A percentile compares a stretch with the other conserved stretches of the same genome.
Conservation (phyloP, 73 alveolate genomes). For the Stentor coeruleus region DNA sequence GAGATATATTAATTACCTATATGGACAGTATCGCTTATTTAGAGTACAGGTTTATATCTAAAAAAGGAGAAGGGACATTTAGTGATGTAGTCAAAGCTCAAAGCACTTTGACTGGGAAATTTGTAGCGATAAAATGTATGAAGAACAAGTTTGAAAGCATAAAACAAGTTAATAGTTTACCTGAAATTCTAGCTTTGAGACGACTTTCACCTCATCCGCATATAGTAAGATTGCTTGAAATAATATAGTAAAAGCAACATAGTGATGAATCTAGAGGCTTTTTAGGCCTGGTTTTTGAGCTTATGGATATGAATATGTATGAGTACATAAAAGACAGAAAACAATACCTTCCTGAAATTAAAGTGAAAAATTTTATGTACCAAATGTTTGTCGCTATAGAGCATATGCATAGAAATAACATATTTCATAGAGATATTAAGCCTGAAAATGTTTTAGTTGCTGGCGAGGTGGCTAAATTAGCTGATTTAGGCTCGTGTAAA, state of each 20-base stretch:
- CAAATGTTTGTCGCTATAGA: no score
- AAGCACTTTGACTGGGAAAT: constrained; percentile 36
- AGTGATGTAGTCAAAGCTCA: constrained; percentile 69
- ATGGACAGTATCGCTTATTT: no score
- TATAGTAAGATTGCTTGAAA: constrained; percentile 77
- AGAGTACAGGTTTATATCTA: no score
- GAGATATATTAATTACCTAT: no score
- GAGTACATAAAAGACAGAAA: constrained; percentile 45
- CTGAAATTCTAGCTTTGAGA: constrained; percentile 86
- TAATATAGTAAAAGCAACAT: constrained; percentile 47
- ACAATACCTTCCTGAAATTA: constrained; percentile 66
- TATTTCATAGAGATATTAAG: constrained; percentile 52
- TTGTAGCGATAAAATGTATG: constrained; percentile 72
- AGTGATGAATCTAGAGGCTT: no score
- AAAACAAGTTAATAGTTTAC: constrained; percentile 68
- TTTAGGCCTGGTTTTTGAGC: constrained; percentile 39
- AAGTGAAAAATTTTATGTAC: constrained; percentile 71
- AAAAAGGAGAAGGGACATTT: constrained; percentile 71
- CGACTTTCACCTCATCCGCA: constrained; percentile 87
- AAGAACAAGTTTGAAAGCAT: constrained; percentile 54
- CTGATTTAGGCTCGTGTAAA: no score
- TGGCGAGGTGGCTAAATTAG: no score
- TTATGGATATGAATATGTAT: constrained; percentile 44
- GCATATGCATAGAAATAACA: constrained; percentile 58
- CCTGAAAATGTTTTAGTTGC: constrained; percentile 43